phyloP scores from a whole-genome alignment of 2,329 filamentous ascomycete species.

The Herpotrichia juniperi region DNA sequence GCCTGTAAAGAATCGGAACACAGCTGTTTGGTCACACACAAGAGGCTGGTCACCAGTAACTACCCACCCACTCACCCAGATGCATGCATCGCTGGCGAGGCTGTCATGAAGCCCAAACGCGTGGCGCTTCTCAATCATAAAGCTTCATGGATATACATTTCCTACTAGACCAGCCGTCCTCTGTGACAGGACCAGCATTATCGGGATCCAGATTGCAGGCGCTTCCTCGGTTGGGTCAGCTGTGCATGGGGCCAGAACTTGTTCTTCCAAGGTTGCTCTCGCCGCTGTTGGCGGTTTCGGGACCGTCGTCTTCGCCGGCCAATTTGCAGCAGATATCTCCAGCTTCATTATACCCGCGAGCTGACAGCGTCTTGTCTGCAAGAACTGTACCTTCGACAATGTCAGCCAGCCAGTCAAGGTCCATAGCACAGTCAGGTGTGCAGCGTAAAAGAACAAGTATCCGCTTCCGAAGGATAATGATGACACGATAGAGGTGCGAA shows the following conservation, averaged over 20 bases:
- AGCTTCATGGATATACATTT: conserved; percentile 4
- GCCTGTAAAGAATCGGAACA: conserved; percentile 20
- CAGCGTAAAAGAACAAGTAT: conserved; percentile 18
- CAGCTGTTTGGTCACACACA: conserved; percentile 22
- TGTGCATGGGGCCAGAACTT: conserved; percentile 25
- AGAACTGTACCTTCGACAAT: conserved; percentile 3
- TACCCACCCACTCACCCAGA: conserved; percentile 10
- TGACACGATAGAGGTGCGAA: conserved; percentile 18
- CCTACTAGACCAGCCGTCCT: not conserved
- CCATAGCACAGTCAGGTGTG: conserved; percentile 28
- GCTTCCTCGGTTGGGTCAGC: conserved; percentile 22
- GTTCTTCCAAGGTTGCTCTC: too few relatives aligned
- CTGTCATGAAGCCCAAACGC: conserved; percentile 2
- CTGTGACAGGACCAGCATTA: conserved; percentile 10
- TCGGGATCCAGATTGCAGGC: conserved; percentile 13
- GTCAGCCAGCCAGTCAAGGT: conserved; percentile 13
- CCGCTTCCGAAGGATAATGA: conserved; percentile 34
- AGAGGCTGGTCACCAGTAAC: conserved; percentile 14
- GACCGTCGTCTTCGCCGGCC: conserved; percentile 6
- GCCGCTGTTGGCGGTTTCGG: conserved; percentile 15
- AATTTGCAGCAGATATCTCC: conserved; percentile 18
- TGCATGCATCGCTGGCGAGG: conserved; percentile 4
- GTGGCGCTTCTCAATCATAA: conserved; percentile 11
- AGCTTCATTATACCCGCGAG: conserved; percentile 14
- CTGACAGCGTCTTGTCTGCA: conserved; percentile 24